These are phyloP conservation scores for Paramarasmius palmivorus DNA, from an alignment of 1,284 basidiomycete species.

Conservation along the genomic window DNA sequence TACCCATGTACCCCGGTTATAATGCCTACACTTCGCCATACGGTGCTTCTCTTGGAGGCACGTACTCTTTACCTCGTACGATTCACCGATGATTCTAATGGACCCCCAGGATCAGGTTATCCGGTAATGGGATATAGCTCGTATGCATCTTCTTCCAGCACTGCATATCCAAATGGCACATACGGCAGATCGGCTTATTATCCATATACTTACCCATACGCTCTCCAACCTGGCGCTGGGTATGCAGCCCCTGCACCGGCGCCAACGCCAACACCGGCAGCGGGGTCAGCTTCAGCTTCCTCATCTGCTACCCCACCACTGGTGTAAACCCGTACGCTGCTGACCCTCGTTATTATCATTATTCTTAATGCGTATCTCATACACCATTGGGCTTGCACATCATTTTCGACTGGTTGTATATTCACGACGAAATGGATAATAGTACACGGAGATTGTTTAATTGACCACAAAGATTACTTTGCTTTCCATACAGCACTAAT, in stretches of 20 bases:
- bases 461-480: no score
- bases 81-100: neutral
- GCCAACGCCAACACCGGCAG: neutral
- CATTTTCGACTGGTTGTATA: no score
- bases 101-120: neutral
- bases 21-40: constrained; percentile 11
- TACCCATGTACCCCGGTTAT: constrained; percentile 7
- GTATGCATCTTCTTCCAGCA: neutral
- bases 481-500: constrained; percentile 30
- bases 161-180: neutral
- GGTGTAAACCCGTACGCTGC: no score
- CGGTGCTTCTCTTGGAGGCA: constrained; percentile 7
- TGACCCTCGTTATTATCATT: no score
- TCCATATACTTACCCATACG: constrained; percentile 2
- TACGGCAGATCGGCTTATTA: constrained; percentile 3
- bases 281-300: neutral
- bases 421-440: no score
- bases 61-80: neutral
- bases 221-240: neutral
- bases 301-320: neutral
- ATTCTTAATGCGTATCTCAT: no score
- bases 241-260: neutral
- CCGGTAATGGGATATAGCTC: neutral
- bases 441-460: no score
- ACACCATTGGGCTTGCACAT: no score